Conservation (phyloP, 2,329 filamentous ascomycete genomes). For the Phaeosphaeria sp. region DNA sequence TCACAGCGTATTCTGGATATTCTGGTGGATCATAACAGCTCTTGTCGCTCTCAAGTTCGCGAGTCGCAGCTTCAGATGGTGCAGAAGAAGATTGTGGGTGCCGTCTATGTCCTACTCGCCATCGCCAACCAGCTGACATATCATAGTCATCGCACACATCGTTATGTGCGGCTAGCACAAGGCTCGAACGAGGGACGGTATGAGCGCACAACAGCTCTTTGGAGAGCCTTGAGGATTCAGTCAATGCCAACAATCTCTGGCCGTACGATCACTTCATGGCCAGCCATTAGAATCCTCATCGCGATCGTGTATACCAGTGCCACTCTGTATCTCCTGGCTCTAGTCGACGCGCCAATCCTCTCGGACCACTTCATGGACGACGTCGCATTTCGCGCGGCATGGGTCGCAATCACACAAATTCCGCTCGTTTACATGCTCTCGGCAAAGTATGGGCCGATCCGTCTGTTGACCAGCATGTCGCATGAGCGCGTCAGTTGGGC, state of each 20-base stretch:
- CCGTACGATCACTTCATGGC: neutral
- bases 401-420: conserved; percentile 37
- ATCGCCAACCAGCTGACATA: conserved; percentile 1
- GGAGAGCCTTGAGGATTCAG: conserved; percentile 10
- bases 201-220: conserved; percentile 5
- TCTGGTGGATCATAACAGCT: conserved; percentile 21
- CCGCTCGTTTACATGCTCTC: conserved; percentile 36
- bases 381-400: conserved; percentile 39
- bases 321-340: conserved; percentile 16
- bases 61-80: conserved; percentile 10
- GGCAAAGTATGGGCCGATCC: conserved; percentile 31
- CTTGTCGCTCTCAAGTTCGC: conserved; percentile 7
- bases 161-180: neutral
- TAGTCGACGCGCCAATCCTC: conserved; percentile 28
- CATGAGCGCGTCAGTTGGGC: conserved; percentile 34
- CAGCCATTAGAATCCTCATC: conserved; percentile 13
- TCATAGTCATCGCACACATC: conserved; percentile 11
- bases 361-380: conserved; percentile 36
- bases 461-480: conserved; percentile 24
- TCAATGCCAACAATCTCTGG: conserved; percentile 6
- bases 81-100: conserved; percentile 16
- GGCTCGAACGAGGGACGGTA: neutral
- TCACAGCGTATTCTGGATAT: conserved; percentile 16
- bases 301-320: conserved; percentile 11
- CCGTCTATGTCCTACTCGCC: neutral